Percentiles rank a stretch among this genome's conserved stretches.
These are phyloP conservation scores for Leccinum ochraceum DNA, from an alignment of 768 basidiomycete genomes.

Conservation along the genomic window DNA sequence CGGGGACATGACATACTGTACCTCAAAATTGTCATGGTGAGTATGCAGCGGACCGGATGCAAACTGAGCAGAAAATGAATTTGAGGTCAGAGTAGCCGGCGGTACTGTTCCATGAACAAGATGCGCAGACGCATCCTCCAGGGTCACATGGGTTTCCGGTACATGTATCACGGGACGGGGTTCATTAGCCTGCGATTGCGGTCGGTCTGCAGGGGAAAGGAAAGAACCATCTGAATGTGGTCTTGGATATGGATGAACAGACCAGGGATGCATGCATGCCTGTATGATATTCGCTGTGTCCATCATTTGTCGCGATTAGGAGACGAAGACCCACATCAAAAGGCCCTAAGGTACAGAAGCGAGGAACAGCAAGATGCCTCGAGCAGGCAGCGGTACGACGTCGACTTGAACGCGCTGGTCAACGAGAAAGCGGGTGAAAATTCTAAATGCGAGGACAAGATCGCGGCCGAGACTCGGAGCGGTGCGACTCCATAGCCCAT, in stretches of 20 bases:
- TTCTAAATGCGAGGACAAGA: not conserved
- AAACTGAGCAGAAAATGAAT: slow-evolving; percentile 22
- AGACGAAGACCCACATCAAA: not conserved
- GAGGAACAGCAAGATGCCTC: not conserved
- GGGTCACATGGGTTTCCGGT: not conserved
- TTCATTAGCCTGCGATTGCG: slow-evolving; percentile 9
- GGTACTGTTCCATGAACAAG: not conserved
- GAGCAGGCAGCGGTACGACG: not conserved
- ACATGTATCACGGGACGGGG: not conserved
- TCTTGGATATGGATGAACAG: not conserved
- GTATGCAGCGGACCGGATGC: slow-evolving; percentile 32
- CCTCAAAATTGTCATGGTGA: slow-evolving; percentile 38
- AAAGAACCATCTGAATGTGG: slow-evolving; percentile 1
- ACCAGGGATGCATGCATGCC: not conserved
- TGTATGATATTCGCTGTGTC: not conserved
- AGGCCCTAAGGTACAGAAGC: not conserved
- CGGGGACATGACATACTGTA: slow-evolving; percentile 50
- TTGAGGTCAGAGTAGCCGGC: slow-evolving; percentile 26
- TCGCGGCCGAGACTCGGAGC: not conserved
- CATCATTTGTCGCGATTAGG: slow-evolving; percentile 8
- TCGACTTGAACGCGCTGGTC: not conserved
- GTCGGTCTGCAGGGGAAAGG: not conserved
- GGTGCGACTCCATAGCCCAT: not conserved
- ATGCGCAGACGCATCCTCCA: not conserved
- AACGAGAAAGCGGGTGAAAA: not conserved